Evolutionary conservation across 345 rosid species (phyloP), one percentile per base, ranked within the genome.

Genomic region (Abelmoschus esculentus): DNA sequence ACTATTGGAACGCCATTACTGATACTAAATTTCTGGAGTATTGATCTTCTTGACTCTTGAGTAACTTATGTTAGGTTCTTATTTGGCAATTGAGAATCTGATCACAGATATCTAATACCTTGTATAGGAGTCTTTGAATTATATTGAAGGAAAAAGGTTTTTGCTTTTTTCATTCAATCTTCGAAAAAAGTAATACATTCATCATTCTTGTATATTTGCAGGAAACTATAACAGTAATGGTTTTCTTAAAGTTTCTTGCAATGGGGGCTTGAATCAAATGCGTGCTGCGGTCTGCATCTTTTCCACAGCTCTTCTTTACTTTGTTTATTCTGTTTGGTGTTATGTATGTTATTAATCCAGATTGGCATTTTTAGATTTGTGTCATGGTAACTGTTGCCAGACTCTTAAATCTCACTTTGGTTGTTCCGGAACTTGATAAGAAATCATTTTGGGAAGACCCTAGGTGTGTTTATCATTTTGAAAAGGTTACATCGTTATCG

Each of bases 391-490:
- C 90, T 52, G 83, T 87, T 81, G 90, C 96, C 58, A 85, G 93
- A 69, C 81, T 91, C 76, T 84, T 95, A 82, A 95, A 95, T 81
- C 93, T 95, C 78, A 90, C 99, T 68, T 79, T 95, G 80, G 87
- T 91, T 77, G 90, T 95, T 67, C 99, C 99, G 1, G 93, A 95
- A 85, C 96, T 95, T 61, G 99, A 95, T 78, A 95, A 89, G 79
- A 87, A 88, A 28, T 95, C 99, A 42, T 95, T 95, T 74, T 95
- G 97, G 99, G 90, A 96, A 68, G 99, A 95, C 83, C 90, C 90
- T 69, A 95, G 97, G 99, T 90, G 67, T 70, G 42, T 70, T 60
- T 40, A 7, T 40, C 61, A 57, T 75, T 79, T 28, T 57, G 36
- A 49, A 17, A 50, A 42, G 31, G 5, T 68, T 50, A 12, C 38